Conservation (phyloP, 2,329 filamentous ascomycete species). For the Aspergillus sp. region DNA sequence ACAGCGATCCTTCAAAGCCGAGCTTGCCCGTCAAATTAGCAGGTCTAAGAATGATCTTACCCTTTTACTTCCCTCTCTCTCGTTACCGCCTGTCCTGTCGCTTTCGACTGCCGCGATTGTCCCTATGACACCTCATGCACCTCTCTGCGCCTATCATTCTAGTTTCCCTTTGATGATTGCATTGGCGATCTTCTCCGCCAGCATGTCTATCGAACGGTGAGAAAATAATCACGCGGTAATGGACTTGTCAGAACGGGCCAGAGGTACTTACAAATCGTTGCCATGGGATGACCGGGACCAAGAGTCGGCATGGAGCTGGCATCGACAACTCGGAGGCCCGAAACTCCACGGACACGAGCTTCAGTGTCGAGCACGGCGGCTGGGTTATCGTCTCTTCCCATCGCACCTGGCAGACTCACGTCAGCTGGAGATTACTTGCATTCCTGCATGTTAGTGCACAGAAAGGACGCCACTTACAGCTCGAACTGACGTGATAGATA, state of each 20-base stretch:
- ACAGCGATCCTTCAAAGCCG: too few species aligned
- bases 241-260: neutral
- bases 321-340: neutral
- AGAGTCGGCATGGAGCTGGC: neutral
- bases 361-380: too few species aligned
- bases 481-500: neutral
- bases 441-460: neutral
- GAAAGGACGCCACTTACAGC: neutral
- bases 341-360: too few species aligned
- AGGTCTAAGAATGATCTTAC: too few species aligned
- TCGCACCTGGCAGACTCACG: neutral
- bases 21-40: too few species aligned
- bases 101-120: too few species aligned
- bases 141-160: neutral
- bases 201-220: slow-evolving; percentile 1
- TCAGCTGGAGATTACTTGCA: neutral
- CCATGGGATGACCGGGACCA: neutral
- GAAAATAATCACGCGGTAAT: neutral
- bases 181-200: slow-evolving; percentile 7
- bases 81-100: too few species aligned
- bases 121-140: too few species aligned
- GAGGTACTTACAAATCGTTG: neutral
- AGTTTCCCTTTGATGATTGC: slow-evolving; percentile 1
- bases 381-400: neutral
- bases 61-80: too few species aligned